Base-by-base conservation (phyloP, 208 protist genomes). In the Lotmaria passim region DNA sequence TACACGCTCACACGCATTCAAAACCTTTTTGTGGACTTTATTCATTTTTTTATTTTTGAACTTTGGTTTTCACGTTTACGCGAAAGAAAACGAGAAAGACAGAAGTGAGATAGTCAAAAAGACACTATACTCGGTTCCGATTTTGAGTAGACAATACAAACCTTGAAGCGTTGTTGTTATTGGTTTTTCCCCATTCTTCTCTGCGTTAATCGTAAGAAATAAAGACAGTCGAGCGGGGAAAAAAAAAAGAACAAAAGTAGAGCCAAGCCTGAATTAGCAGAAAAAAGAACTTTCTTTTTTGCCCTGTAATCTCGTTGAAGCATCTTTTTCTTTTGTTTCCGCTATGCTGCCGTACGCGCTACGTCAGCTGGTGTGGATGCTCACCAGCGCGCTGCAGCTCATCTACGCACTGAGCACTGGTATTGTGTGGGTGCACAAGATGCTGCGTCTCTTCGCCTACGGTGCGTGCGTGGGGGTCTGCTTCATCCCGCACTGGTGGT, bases 351-450 rank as follows among this genome's bases (percentile, higher is more conserved):
- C 78, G 10, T 91, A 88, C 48, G 64, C 77, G 6, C 26, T 88
- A 19, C 73, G 69, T 21, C 82, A 91, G 74, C 52, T 85, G 36
- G 52, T 85, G 26, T 91, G 86, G 83, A 86, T 91, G 86, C 53
- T 86, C 44, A 68, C 71, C 36, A 81, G 60, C 19, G 69, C 82
- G 3, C 34, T 81, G 21, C 77, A 84, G 70, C 78, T 91, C 19
- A 51, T 91, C n/a, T 60, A 77, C 23, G 73, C 72, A 7, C 50
- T 91, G 44, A 81, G 86, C 67, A 85, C 77, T 6, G 86, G 83
- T 28, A 55, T 87, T n/a, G 31, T 77, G 41, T 91, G 86, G 83
- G 62, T 91, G 21, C 0, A 71, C 47, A 74, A 86, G 65, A 85
- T 85, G 83, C 24, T 87, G 14, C 86, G 86, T 0, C 60, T 87